phyloP scores from a whole-genome alignment of 2,329 filamentous ascomycete genomes.

The Trichoderma endophyticum region DNA sequence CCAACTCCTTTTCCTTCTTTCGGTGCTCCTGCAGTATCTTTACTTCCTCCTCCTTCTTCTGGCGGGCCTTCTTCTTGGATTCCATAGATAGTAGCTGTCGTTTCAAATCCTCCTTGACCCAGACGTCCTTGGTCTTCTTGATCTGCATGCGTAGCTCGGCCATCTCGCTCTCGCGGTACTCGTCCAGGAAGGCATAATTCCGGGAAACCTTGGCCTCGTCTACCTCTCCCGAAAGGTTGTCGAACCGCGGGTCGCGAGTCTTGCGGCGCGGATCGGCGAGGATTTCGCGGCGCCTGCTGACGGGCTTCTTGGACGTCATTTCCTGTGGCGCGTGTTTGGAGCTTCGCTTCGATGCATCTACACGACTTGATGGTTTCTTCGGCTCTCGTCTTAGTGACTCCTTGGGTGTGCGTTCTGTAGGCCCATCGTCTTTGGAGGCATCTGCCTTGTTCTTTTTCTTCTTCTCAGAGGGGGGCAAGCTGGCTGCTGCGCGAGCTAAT shows the following conservation, averaged over 20 bases:
- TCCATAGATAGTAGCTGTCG: conserved; percentile 73
- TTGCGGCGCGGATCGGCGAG: conserved; percentile 57
- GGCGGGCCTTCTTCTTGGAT: conserved; percentile 68
- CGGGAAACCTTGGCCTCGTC: conserved; percentile 61
- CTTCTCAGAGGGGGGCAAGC: conserved; percentile 44
- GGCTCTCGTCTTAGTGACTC: background rate
- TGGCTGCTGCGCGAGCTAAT: conserved; percentile 80
- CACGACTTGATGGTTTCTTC: conserved; percentile 18
- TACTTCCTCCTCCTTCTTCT: conserved; percentile 66
- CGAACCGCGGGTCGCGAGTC: conserved; percentile 84
- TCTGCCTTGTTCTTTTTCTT: conserved; percentile 31
- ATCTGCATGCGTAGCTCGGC: conserved; percentile 66
- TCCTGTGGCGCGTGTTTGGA: conserved; percentile 90
- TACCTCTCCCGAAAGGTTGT: conserved; percentile 53
- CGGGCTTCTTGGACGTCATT: conserved; percentile 76
- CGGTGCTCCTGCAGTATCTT: conserved; percentile 72
- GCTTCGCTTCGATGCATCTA: conserved; percentile 37
- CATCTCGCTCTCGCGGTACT: conserved; percentile 84
- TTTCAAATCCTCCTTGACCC: conserved; percentile 67
- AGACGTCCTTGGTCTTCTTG: conserved; percentile 61
- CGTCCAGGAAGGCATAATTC: conserved; percentile 84
- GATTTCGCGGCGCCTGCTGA: conserved; percentile 75
- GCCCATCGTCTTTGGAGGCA: conserved; percentile 24
- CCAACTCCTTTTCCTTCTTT: conserved; percentile 76
- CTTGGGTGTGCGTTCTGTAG: conserved; percentile 25